Evolutionary conservation across 805 yeast species (phyloP), one percentile per base, ranked within the genome.

Genomic region (Teunomyces atbi): DNA sequence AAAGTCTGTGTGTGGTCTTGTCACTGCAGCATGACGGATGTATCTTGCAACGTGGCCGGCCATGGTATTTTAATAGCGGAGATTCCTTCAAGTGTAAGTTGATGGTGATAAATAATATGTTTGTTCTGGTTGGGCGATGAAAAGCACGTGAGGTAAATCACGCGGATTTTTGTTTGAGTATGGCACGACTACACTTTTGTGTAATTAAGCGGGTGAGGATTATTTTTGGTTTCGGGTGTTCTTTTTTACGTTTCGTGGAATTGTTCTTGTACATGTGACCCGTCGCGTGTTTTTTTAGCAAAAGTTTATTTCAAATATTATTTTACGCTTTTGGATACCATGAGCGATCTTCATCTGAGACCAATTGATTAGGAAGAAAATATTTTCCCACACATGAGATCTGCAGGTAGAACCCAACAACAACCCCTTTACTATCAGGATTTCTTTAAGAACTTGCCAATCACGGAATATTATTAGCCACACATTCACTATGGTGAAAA

Each of bases 1-100:
- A 2, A 78, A 69, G 34, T 82, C 79, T 15, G 81, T 82, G 55
- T 84, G 83, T 27, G 94, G 92, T 49, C 74, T 74, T 38, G 86
- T 81, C 29, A 81, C 79, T 16, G 78, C 77, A 10, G 86, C 86
- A 56, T 83, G 88, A 57, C 74, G 74, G 44, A 68, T 56, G 57
- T 70, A 70, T 53, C 67, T 69, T 42, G 65, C 68, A 42, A 60
- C 56, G 59, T 71, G 76, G 53, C 69, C 77, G 46, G 76, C 76
- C 76, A 72, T 71, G 41, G 26, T 55, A 49, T 41, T 38, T 26
- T n/a, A 5, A 4, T 30, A 30, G 33, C 8, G 18, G 16, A 5
- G 16, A n/a, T 29, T 29, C 15, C 33, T n/a, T 20, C 15, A 23
- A 18, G 26, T 43, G 34, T 21, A 16, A 18, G 47, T 18, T 38